Evolutionary conservation across 345 rosid species (phyloP).

Genomic region (Eucalyptus erythrocorys): DNA sequence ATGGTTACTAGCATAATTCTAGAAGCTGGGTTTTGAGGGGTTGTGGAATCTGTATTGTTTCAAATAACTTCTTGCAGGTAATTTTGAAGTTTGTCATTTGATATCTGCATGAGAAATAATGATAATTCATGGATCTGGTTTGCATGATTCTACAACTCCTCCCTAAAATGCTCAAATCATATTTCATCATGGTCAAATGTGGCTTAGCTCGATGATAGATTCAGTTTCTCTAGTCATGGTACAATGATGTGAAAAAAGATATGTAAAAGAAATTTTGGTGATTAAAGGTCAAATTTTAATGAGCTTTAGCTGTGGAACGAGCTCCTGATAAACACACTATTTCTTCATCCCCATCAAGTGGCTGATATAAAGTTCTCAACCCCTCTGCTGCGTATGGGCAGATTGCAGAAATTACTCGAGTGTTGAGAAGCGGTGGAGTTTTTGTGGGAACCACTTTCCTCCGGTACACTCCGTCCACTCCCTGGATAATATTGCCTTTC

Average conservation of each 20-base stretch:
- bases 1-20: background rate
- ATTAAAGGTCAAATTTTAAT: background rate
- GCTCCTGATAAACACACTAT: background rate
- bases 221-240: background rate
- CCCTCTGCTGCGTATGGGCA: background rate
- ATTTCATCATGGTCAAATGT: background rate
- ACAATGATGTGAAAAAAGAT: background rate
- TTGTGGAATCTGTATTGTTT: background rate
- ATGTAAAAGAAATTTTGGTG: background rate
- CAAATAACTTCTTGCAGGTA: background rate
- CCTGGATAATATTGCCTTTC: slow-evolving; percentile 33
- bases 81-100: background rate
- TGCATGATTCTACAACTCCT: background rate
- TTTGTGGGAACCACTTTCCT: slow-evolving; percentile 90
- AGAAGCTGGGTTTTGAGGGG: background rate
- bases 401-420: slow-evolving; percentile 86
- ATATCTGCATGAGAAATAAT: background rate
- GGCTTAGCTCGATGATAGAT: background rate
- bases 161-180: background rate
- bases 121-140: background rate
- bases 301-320: background rate
- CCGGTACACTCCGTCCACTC: slow-evolving; percentile 44
- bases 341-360: background rate
- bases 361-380: background rate
- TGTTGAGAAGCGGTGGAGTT: slow-evolving; percentile 72